Evolutionary conservation across 257 asterid species (phyloP).

Genomic region (Pogostemon cablin): DNA sequence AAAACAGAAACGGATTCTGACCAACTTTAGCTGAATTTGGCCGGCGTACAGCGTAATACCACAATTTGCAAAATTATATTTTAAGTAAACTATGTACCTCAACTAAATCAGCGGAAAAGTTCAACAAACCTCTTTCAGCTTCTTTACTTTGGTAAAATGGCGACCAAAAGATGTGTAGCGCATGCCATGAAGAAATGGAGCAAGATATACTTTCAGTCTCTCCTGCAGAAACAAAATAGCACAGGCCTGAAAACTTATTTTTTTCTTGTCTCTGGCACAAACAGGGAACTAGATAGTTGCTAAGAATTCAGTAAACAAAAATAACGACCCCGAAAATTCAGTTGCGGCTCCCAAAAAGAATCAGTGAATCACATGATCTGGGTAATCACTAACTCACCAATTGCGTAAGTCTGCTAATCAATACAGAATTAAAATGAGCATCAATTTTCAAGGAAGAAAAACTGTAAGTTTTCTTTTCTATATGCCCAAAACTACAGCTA

Average conservation of each 20-base stretch:
- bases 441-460: constrained; percentile 6
- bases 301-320: not conserved
- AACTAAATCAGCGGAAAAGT: constrained; percentile 16
- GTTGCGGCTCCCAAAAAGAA: not conserved
- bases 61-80: not conserved
- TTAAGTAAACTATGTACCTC: not conserved
- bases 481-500: not conserved
- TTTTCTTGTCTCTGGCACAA: not conserved
- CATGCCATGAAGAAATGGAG: constrained; percentile 78
- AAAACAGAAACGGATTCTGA: not conserved
- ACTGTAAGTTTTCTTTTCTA: not conserved
- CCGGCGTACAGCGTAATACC: not conserved
- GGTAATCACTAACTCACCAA: not conserved
- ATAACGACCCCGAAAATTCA: not conserved
- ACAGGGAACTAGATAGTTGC: not conserved
- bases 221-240: constrained; percentile 54
- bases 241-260: not conserved
- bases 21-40: not conserved
- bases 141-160: constrained; percentile 82
- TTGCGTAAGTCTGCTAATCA: not conserved
- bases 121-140: constrained; percentile 62
- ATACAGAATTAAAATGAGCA: constrained; percentile 13
- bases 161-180: constrained; percentile 97
- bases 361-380: not conserved
- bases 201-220: constrained; percentile 61